Evolutionary conservation across 345 rosid genomes (phyloP).

Genomic region (Eucalyptus curtisii): DNA sequence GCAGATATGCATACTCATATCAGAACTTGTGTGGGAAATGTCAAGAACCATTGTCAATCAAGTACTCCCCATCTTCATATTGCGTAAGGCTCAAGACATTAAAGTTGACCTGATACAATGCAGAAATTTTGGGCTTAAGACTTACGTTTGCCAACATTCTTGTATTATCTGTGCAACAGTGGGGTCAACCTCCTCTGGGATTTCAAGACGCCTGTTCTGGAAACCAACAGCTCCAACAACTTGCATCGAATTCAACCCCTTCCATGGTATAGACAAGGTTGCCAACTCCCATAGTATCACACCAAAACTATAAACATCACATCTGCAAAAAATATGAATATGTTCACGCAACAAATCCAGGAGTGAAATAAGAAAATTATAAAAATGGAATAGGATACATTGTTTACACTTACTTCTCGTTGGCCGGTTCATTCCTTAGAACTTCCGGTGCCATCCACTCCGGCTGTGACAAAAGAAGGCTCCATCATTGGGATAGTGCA

Average conservation of each 20-base stretch:
- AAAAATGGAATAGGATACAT: background rate
- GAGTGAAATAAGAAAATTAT: background rate
- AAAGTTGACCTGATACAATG: background rate
- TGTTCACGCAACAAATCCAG: background rate
- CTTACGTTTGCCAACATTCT: conserved; percentile 92
- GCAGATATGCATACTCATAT: background rate
- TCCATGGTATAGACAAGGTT: conserved; percentile 77
- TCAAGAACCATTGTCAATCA: background rate
- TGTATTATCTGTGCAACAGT: conserved; percentile 63
- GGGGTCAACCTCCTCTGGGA: conserved; percentile 64
- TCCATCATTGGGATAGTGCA: background rate
- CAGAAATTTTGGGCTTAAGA: conserved; percentile 12
- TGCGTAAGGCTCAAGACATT: background rate
- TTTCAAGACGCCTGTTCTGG: conserved; percentile 82
- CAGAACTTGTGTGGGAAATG: background rate
- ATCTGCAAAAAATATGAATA: conserved; percentile 30
- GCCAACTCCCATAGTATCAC: conserved; percentile 94
- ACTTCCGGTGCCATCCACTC: conserved; percentile 99
- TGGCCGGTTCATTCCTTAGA: conserved; percentile 90
- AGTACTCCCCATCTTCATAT: background rate
- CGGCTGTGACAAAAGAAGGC: conserved; percentile 46
- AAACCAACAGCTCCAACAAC: conserved; percentile 99
- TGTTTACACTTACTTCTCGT: conserved; percentile 66
- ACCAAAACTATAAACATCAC: conserved; percentile 97
- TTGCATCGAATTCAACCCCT: conserved; percentile 97